Conservation (phyloP, 2,329 filamentous ascomycete species). For the Beauveria asiatica region DNA sequence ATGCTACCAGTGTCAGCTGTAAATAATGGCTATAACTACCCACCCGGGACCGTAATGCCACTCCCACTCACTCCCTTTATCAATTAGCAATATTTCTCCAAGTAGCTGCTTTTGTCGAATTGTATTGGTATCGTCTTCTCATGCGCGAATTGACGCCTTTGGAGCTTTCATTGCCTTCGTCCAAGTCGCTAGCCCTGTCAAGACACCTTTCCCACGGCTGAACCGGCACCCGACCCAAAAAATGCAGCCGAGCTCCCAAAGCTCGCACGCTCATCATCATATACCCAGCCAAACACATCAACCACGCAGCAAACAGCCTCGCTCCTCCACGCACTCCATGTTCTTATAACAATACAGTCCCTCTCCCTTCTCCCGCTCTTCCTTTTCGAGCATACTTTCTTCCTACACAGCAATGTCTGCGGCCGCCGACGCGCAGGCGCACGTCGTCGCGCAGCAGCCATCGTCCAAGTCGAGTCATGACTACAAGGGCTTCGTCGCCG, state of each 20-base stretch:
- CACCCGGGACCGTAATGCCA: too few relatives aligned
- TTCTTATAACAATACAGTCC: neutral
- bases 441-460: slow-evolving; percentile 23
- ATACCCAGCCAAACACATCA: neutral
- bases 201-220: neutral
- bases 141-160: too few relatives aligned
- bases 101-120: too few relatives aligned
- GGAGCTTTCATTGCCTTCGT: neutral
- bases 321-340: neutral
- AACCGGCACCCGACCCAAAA: slow-evolving; percentile 2
- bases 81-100: too few relatives aligned
- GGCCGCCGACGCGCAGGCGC: neutral
- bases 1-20: too few relatives aligned
- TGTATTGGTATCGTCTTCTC: too few relatives aligned
- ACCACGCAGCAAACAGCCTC: neutral
- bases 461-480: slow-evolving; percentile 30
- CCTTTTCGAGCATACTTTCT: neutral
- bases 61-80: too few relatives aligned
- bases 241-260: neutral
- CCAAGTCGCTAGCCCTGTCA: neutral
- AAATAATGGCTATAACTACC: too few relatives aligned
- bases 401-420: neutral
- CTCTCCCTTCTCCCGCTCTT: neutral
- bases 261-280: neutral
- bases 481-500: slow-evolving; percentile 95